These are phyloP conservation scores for Biancaea sappan DNA, from an alignment of 306 rosid species.

Conservation along the genomic window DNA sequence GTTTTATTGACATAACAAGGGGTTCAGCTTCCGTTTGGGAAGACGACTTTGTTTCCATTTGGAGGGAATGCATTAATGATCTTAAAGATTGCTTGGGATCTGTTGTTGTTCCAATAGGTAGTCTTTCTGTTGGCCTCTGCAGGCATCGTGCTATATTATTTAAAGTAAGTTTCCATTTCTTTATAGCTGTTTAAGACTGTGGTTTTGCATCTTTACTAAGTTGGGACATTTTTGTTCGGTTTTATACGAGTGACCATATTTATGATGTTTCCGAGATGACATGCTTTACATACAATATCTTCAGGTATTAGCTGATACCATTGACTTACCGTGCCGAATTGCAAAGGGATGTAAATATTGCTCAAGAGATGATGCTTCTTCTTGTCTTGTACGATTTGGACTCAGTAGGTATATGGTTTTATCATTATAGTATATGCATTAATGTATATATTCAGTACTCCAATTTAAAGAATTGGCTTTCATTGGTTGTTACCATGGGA, in stretches of 20 bases:
- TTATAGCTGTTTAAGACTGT: not conserved
- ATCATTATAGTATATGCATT: conserved; percentile 6
- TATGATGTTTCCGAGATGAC: conserved; percentile 16
- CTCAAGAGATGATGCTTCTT: conserved; percentile 71
- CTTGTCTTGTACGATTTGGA: conserved; percentile 81
- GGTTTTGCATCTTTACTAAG: not conserved
- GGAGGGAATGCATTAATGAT: conserved; percentile 66
- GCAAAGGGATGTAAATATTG: conserved; percentile 88
- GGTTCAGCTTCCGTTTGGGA: conserved; percentile 67
- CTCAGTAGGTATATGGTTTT: conserved; percentile 53
- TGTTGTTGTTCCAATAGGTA: conserved; percentile 77
- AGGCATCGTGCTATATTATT: conserved; percentile 82
- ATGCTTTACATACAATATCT: conserved; percentile 28
- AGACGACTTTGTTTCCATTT: conserved; percentile 50
- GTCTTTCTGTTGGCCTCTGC: conserved; percentile 75
- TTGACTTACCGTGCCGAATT: conserved; percentile 80
- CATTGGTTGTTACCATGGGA: not conserved
- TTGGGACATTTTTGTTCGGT: conserved; percentile 4
- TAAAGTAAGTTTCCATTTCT: conserved; percentile 57
- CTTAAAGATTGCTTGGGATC: conserved; percentile 71
- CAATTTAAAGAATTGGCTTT: conserved; percentile 26
- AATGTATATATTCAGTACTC: not conserved
- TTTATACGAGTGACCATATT: conserved; percentile 1
- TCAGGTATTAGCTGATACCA: conserved; percentile 77
- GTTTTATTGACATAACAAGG: conserved; percentile 53